phyloP scores from a whole-genome alignment of 306 rosid species.

The Trichosanthes truncata region DNA sequence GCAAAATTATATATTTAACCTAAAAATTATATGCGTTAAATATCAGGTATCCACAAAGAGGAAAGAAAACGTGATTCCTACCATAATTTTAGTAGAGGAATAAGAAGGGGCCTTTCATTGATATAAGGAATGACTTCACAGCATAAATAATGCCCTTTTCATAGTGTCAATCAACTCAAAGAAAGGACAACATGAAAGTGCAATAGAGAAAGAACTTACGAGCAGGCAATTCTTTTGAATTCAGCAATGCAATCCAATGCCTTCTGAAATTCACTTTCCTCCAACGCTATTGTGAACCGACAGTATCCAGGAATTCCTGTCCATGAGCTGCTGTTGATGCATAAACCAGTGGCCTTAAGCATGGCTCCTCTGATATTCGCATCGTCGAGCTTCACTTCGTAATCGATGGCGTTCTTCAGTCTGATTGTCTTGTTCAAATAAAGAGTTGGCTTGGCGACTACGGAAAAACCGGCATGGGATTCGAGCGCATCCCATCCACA shows the following conservation, averaged over 20 bases:
- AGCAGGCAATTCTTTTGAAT: slow-evolving; percentile 29
- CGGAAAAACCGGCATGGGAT: slow-evolving; percentile 61
- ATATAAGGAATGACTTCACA: neutral
- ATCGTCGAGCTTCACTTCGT: slow-evolving; percentile 47
- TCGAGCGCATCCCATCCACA: slow-evolving; percentile 88
- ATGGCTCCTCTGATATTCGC: slow-evolving; percentile 61
- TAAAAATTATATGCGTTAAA: neutral
- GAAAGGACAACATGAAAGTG: neutral
- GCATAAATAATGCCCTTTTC: neutral
- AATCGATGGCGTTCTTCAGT: slow-evolving; percentile 24
- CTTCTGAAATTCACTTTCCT: slow-evolving; percentile 57
- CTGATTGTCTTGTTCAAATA: slow-evolving; percentile 52
- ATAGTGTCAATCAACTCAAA: neutral
- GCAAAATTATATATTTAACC: neutral
- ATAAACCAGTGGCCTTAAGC: slow-evolving; percentile 64
- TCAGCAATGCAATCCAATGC: slow-evolving; percentile 78
- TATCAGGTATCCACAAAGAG: neutral
- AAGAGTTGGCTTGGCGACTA: slow-evolving; percentile 83
- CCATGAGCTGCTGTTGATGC: slow-evolving; percentile 91
- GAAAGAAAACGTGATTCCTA: neutral
- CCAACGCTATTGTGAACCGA: slow-evolving; percentile 72
- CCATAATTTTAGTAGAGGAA: neutral
- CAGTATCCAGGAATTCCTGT: slow-evolving; percentile 95
- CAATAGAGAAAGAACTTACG: slow-evolving; percentile 7
- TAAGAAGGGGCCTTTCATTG: neutral